Conservation (phyloP, 176 grass and related monocot genomes). For the Oryza meyeriana region DNA sequence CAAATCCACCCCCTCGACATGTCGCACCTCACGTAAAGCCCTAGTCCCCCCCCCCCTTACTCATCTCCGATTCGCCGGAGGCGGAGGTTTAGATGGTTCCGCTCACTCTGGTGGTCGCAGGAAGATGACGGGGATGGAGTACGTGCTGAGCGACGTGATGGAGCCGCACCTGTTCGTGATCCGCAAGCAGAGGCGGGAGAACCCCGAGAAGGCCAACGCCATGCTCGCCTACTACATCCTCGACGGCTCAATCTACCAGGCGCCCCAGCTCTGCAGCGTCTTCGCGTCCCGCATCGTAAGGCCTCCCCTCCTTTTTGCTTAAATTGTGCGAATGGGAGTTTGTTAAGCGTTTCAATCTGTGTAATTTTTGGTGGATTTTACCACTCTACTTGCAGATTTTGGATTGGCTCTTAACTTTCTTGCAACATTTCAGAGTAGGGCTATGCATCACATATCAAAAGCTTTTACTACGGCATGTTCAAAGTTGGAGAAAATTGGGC, state of each 20-base stretch:
- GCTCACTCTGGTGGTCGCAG: conserved; percentile 31
- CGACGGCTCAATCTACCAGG: conserved; percentile 96
- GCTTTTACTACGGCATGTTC: conserved; percentile 70
- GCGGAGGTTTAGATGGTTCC: not conserved
- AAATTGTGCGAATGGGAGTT: not conserved
- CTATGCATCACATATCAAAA: conserved; percentile 92
- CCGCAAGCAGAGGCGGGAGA: conserved; percentile 90
- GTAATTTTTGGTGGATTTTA: conserved; percentile 2
- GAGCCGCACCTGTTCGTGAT: conserved; percentile 96
- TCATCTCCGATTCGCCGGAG: not conserved
- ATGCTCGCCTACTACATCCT: conserved; percentile 95
- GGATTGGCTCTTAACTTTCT: not conserved
- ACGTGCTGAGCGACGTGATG: conserved; percentile 89
- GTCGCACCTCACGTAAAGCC: conserved; percentile 73
- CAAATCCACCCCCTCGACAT: conserved; percentile 96
- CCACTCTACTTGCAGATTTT: not conserved
- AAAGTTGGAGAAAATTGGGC: conserved; percentile 87
- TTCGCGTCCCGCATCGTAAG: conserved; percentile 92
- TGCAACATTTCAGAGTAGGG: conserved; percentile 60
- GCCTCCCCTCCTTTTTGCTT: not conserved
- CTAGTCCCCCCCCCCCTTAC: not conserved
- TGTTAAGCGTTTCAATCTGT: not conserved
- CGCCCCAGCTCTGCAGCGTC: conserved; percentile 91
- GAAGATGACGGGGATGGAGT: conserved; percentile 95
- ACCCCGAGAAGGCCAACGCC: conserved; percentile 56